phyloP scores from a whole-genome alignment of 371 early-diverging fungal species.

The Syncephalastrum contaminatum region DNA sequence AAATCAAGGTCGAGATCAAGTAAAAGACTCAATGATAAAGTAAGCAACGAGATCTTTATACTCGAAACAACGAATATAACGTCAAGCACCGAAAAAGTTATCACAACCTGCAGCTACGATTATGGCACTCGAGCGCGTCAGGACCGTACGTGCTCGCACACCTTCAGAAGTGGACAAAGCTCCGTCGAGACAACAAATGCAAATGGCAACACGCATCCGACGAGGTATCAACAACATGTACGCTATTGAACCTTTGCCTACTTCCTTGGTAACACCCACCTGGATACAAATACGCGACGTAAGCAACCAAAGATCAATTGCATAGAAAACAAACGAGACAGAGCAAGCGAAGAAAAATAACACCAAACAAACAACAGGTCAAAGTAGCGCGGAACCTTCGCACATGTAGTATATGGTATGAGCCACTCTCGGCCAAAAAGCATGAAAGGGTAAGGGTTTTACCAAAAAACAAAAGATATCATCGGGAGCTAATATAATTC shows the following conservation, averaged over 20 bases:
- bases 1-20: constrained; percentile 10
- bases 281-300: constrained; percentile 8
- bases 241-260: constrained; percentile 31
- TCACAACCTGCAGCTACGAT: background rate
- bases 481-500: background rate
- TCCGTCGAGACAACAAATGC: constrained; percentile 33
- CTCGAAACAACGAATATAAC: too few species aligned
- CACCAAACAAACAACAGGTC: constrained; percentile 9
- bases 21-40: background rate
- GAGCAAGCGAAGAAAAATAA: too few species aligned
- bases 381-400: constrained; percentile 36
- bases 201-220: constrained; percentile 32
- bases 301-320: too few species aligned
- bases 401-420: constrained; percentile 37
- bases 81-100: background rate
- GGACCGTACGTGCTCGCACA: constrained; percentile 30
- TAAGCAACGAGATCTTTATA: too few species aligned
- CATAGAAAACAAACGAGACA: too few species aligned
- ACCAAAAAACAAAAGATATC: background rate
- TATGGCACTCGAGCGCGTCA: constrained; percentile 13
- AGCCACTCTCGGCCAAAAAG: constrained; percentile 20
- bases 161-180: constrained; percentile 28
- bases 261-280: constrained; percentile 22
- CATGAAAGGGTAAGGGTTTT: constrained; percentile 22
- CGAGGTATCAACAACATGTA: constrained; percentile 35